A percentile compares a stretch with the other conserved stretches of the same genome.
phyloP scores from a whole-genome alignment of 2,329 filamentous ascomycete genomes.

The Colletotrichum tamarilloi region DNA sequence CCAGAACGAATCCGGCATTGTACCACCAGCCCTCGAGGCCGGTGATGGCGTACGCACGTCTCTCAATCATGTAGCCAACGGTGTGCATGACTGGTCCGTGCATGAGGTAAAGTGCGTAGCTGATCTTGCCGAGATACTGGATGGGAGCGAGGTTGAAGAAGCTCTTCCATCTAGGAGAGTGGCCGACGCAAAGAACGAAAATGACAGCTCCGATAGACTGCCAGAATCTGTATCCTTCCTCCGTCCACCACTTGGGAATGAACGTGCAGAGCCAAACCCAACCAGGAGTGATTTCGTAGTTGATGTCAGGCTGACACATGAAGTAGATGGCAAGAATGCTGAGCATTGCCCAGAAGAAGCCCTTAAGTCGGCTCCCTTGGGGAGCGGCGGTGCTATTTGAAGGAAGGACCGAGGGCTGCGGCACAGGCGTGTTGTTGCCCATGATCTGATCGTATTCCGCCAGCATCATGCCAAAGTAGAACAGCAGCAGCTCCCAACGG shows the following conservation, averaged over 20 bases:
- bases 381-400: constrained; percentile 37
- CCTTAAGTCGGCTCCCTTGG: constrained; percentile 10
- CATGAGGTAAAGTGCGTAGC: constrained; percentile 71
- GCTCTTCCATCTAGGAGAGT: constrained; percentile 57
- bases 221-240: constrained; percentile 66
- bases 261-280: constrained; percentile 60
- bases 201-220: constrained; percentile 64
- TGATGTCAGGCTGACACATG: constrained; percentile 57
- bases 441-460: constrained; percentile 66
- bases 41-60: constrained; percentile 58
- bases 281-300: constrained; percentile 57
- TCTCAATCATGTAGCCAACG: constrained; percentile 63
- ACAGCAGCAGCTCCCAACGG: constrained; percentile 65
- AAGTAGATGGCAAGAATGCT: constrained; percentile 65
- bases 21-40: constrained; percentile 59
- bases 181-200: constrained; percentile 62
- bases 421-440: constrained; percentile 46
- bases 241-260: constrained; percentile 61
- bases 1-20: constrained; percentile 58
- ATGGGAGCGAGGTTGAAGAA: constrained; percentile 61
- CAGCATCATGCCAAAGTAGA: constrained; percentile 60
- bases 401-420: constrained; percentile 36
- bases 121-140: constrained; percentile 71
- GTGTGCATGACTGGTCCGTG: constrained; percentile 67
- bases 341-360: constrained; percentile 48